phyloP scores from a whole-genome alignment of 768 basidiomycete species.

The Tulasnella sp. region DNA sequence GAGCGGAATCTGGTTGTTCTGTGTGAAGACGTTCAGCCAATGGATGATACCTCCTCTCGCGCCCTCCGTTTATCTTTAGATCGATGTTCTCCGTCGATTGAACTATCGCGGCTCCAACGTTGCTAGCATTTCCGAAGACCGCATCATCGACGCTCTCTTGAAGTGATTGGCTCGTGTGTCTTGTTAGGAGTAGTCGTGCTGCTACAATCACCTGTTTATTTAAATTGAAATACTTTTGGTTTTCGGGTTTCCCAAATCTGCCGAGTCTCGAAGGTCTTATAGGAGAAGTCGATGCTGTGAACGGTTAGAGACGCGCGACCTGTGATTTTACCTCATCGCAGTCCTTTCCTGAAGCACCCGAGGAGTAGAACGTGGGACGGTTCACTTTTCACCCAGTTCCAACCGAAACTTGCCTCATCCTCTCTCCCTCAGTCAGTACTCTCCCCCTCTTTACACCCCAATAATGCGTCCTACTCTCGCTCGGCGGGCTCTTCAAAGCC shows the following conservation, averaged over 20 bases:
- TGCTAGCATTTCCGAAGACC: conserved; percentile 67
- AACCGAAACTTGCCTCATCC: neutral
- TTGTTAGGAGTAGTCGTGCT: neutral
- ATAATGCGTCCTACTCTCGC: conserved; percentile 72
- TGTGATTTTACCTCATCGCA: neutral
- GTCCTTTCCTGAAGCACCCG: neutral
- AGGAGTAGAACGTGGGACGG: neutral
- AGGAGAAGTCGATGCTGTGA: no score
- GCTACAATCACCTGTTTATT: neutral
- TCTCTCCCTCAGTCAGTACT: neutral
- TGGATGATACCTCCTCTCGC: neutral
- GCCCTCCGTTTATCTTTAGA: conserved; percentile 32
- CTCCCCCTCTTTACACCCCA: neutral
- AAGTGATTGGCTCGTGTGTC: conserved; percentile 14
- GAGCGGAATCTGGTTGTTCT: conserved; percentile 29
- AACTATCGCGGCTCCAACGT: conserved; percentile 83
- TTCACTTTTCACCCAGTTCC: neutral
- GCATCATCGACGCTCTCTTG: conserved; percentile 76
- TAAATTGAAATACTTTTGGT: no score
- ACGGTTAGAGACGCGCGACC: no score
- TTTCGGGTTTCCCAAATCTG: no score
- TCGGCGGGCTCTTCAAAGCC: conserved; percentile 70
- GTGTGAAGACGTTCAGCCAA: no score
- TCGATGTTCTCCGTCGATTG: conserved; percentile 75
- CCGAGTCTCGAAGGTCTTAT: no score